Evolutionary conservation across 2,329 filamentous ascomycete genomes (phyloP).

Genomic region (Verticillium longisporum): DNA sequence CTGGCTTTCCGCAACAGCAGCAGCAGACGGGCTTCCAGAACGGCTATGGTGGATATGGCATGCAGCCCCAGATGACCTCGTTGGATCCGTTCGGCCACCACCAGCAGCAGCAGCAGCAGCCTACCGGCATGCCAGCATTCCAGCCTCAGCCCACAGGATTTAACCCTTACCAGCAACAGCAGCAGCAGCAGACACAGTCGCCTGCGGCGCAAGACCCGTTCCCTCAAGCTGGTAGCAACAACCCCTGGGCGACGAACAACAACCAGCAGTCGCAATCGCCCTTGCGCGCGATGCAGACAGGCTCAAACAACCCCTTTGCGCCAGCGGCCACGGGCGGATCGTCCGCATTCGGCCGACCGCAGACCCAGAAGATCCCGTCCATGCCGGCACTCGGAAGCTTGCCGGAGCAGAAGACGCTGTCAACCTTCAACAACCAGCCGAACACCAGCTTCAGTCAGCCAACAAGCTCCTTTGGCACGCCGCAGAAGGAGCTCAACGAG

Average conservation of each 20-base stretch:
- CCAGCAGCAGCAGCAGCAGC: slow-evolving; percentile 29
- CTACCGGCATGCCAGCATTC: slow-evolving; percentile 21
- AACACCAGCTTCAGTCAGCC: not conserved
- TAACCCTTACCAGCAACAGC: slow-evolving; percentile 43
- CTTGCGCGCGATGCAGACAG: slow-evolving; percentile 77
- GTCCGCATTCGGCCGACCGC: slow-evolving; percentile 56
- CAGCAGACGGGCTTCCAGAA: slow-evolving; percentile 46
- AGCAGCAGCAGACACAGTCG: slow-evolving; percentile 30
- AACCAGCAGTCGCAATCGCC: slow-evolving; percentile 49
- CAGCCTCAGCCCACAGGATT: slow-evolving; percentile 42
- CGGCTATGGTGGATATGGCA: slow-evolving; percentile 64
- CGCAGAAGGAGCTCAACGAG: slow-evolving; percentile 51
- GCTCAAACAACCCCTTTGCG: slow-evolving; percentile 97
- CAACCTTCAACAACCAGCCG: slow-evolving; percentile 48
- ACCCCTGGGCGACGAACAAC: slow-evolving; percentile 74
- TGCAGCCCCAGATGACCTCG: slow-evolving; percentile 54
- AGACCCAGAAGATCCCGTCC: slow-evolving; percentile 46
- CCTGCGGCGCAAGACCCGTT: slow-evolving; percentile 49
- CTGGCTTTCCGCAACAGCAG: slow-evolving; percentile 40
- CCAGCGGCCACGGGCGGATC: not conserved
- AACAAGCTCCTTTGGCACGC: slow-evolving; percentile 15
- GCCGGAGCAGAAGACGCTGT: slow-evolving; percentile 77
- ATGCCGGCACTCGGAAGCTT: slow-evolving; percentile 69
- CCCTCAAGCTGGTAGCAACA: slow-evolving; percentile 78
- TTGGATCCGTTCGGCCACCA: slow-evolving; percentile 65